Base-by-base conservation (phyloP, 208 protist genomes). In the Acanthamoeba castellanii region DNA sequence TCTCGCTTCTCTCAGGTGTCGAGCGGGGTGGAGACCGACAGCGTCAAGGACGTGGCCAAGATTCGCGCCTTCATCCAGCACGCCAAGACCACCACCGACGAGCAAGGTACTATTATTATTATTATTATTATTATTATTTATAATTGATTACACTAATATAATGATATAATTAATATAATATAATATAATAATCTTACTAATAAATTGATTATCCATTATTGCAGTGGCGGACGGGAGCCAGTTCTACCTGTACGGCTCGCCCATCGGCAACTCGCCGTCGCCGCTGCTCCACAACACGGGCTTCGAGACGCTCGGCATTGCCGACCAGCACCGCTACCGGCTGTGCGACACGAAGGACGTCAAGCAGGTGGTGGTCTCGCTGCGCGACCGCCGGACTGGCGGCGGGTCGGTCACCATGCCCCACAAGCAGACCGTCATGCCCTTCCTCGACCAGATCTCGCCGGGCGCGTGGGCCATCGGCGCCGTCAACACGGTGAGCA, bases 271-370 rank as follows among this genome's bases (percentile, higher is more conserved):
- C n/a, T 95, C 93, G 32, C 93, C 81, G 1, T 90, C 74, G 59
- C 93, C 93, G 22, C 93, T 95, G 47, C 93, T 95, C 32, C 93
- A 95, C 74, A 95, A 95, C 42, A 91, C 93, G 4, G 93, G 93
- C 20, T 95, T 95, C 50, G 45, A 78, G 50, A 42, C n/a, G n/a
- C 93, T 89, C 27, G 47, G 55, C 18, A 32, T 95, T 16, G 27
- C 61, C 45, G 68, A 9, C 42, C 37, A 37, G 37, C 16, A 74
- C n/a, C 50, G 61, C 50, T 95, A 95, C 55, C 34, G 32, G 32
- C 70, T 95, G 57, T 95, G 85, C 72, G 93, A 95, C 14, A 95
- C 93, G 22, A 95, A 70, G 45, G 78, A 95, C 68, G 42, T 95
- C 50, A 55, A 88, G 30, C 32, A 74, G 55, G 93, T 90, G n/a